Conservation (phyloP, 148 eudicot species). For the Chenopodium suecicum region DNA sequence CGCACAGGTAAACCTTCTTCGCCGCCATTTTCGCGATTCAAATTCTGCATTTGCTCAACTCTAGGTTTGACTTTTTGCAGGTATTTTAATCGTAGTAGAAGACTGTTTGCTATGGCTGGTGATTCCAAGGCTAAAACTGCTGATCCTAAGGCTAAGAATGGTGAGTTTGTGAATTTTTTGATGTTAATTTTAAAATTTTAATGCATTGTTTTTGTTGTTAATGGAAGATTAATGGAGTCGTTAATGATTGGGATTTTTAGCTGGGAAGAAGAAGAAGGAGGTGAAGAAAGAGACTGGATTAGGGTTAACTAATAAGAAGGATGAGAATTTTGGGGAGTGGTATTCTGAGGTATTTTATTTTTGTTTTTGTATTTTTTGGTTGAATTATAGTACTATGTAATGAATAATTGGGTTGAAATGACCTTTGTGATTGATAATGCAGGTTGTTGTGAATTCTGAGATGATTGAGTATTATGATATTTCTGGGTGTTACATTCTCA, state of each 20-base stretch:
- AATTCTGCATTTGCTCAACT: neutral
- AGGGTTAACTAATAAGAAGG: constrained; percentile 74
- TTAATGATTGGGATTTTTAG: constrained; percentile 9
- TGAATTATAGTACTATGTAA: neutral
- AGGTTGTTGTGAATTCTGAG: constrained; percentile 89
- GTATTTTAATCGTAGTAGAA: neutral
- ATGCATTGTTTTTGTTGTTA: neutral
- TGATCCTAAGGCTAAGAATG: constrained; percentile 2
- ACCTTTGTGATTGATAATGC: constrained; percentile 10
- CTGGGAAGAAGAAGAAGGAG: constrained; percentile 92
- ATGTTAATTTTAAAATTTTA: neutral
- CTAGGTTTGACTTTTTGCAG: neutral
- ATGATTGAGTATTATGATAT: constrained; percentile 95
- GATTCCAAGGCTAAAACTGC: constrained; percentile 11
- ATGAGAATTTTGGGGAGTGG: constrained; percentile 98
- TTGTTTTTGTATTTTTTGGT: neutral
- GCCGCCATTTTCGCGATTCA: neutral
- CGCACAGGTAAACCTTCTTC: neutral
- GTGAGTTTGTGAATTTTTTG: neutral
- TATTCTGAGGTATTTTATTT: constrained; percentile 76
- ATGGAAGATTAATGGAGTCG: neutral
- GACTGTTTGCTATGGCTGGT: constrained; percentile 7
- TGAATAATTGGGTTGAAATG: neutral
- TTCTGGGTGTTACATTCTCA: constrained; percentile 85
- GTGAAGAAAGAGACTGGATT: constrained; percentile 95